phyloP scores from a whole-genome alignment of 148 eudicot species.

The Camellia lanceoleosa region DNA sequence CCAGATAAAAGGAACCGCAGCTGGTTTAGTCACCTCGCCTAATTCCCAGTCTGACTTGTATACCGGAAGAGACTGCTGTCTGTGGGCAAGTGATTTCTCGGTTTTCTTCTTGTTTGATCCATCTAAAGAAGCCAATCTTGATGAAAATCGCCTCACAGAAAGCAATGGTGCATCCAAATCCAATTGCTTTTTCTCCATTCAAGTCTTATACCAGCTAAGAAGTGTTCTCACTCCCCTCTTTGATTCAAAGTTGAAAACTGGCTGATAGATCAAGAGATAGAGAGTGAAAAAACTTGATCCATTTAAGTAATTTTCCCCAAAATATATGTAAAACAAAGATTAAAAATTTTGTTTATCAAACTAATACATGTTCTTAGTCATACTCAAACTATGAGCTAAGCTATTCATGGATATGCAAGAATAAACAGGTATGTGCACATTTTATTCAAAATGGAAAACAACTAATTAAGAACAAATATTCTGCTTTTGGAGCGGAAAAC shows the following conservation, averaged over 20 bases:
- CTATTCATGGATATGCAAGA: background rate
- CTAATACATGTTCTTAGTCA: background rate
- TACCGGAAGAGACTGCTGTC: constrained; percentile 34
- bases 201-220: background rate
- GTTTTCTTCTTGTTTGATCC: constrained; percentile 10
- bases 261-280: background rate
- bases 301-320: background rate
- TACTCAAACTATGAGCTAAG: background rate
- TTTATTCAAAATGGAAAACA: background rate
- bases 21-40: constrained; percentile 47
- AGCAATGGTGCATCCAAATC: constrained; percentile 50
- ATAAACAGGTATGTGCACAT: background rate
- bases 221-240: background rate
- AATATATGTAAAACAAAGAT: background rate
- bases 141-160: constrained; percentile 42
- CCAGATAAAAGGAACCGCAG: constrained; percentile 56
- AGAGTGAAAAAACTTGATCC: background rate
- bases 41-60: constrained; percentile 28
- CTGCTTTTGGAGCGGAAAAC: no score
- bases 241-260: background rate
- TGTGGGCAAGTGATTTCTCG: constrained; percentile 15
- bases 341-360: background rate
- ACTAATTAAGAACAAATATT: background rate
- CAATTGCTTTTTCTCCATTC: constrained; percentile 50
- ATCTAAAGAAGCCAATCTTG: constrained; percentile 23